Evolutionary conservation across 768 basidiomycete species (phyloP), one percentile per base, ranked within the genome.

Genomic region (Rhizopogon vulgaris): DNA sequence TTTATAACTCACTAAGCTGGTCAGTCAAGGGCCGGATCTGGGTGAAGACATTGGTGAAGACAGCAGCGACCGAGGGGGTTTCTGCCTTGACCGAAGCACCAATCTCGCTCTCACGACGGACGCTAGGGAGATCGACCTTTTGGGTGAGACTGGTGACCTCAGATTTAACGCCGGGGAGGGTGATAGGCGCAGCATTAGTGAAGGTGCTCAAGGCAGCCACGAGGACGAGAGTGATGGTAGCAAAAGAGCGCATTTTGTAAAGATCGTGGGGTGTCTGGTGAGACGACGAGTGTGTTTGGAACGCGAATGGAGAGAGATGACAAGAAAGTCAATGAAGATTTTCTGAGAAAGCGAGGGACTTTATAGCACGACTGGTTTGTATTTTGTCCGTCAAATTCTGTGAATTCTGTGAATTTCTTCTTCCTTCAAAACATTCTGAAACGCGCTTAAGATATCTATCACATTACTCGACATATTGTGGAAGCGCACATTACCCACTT

Each of bases 171-270:
- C 49, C 49, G n/a, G 61, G 57, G 46, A 36, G n/a, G n/a, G 15
- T 12, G 11, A 62, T 37, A 2, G 69, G 60, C 24, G 61, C 60
- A 41, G 66, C 58, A 22, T 51, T 50, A n/a, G 61, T 42, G 54
- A 69, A 46, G 49, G 64, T 52, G 50, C 63, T 63, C 49, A 73
- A 63, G 43, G 70, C 57, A 22, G 62, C 59, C 52, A 58, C 51
- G 47, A 65, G 43, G 56, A 67, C 47, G 58, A 57, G 42, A 51
- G 57, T 49, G 48, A 63, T 36, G 46, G 54, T 54, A 56, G 48
- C 54, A 56, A 70, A 69, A 50, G 68, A 71, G 62, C 58, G 64
- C 73, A 73, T 73, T 53, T 63, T 55, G 52, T 63, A 71, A 66
- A 32, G 69, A 71, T 51, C 52, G 69, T 66, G 58, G 54, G 59